Evolutionary conservation across 306 rosid species (phyloP).

Genomic region (Glycyrrhiza uralensis): DNA sequence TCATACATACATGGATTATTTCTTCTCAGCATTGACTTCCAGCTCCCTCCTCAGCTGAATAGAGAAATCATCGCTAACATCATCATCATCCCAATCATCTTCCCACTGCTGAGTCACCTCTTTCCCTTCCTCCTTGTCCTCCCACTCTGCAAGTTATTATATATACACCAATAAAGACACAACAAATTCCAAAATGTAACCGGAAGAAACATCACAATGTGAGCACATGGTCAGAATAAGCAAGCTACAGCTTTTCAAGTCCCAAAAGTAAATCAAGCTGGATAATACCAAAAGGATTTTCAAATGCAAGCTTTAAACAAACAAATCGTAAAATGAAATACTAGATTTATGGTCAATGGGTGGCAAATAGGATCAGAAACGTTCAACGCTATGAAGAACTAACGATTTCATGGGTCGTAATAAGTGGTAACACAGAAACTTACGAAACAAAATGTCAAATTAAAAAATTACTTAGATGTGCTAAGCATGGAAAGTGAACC

Average conservation of each 20-base stretch:
- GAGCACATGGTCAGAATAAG: neutral
- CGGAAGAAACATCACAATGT: neutral
- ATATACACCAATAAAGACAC: neutral
- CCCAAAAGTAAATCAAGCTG: neutral
- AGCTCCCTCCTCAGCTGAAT: conserved; percentile 75
- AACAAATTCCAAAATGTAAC: neutral
- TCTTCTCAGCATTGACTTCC: conserved; percentile 57
- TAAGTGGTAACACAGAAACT: neutral
- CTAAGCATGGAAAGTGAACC: neutral
- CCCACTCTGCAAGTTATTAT: conserved; percentile 64
- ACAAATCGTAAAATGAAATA: neutral
- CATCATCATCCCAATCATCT: conserved; percentile 94
- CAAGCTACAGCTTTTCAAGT: neutral
- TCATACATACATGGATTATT: neutral
- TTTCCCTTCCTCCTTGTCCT: conserved; percentile 64
- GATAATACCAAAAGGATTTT: too few relatives aligned
- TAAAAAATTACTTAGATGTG: neutral
- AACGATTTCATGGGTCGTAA: neutral
- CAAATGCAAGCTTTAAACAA: too few relatives aligned
- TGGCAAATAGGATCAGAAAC: neutral
- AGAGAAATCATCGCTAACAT: conserved; percentile 84
- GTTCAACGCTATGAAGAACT: neutral
- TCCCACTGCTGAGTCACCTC: conserved; percentile 87
- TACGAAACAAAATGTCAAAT: neutral
- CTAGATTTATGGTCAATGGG: too few relatives aligned